phyloP scores from a whole-genome alignment of 169 alveolate species.

The Eimeria sp. region DNA sequence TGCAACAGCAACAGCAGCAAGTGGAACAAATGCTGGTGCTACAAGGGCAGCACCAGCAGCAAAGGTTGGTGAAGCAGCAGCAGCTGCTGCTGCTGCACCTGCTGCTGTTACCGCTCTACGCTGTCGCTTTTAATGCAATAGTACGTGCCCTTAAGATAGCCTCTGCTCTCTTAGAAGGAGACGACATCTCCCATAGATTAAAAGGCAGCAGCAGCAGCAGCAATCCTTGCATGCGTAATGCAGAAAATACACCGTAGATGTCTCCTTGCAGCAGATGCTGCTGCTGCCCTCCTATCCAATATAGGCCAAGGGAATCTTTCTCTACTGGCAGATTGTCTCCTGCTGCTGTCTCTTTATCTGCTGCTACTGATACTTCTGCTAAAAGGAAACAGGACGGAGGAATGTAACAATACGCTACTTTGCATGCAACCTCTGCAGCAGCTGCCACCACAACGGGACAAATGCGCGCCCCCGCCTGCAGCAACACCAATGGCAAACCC shows the following conservation, averaged over 20 bases:
- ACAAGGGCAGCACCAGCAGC: no score
- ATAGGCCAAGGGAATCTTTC: not conserved
- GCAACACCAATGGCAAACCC: not conserved
- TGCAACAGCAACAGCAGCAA: no score
- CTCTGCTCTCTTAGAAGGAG: conserved; percentile 1
- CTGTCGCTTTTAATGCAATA: not conserved
- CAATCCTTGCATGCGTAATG: conserved; percentile 43
- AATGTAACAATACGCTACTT: conserved; percentile 27
- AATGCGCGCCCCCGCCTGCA: not conserved
- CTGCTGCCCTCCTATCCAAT: conserved; percentile 21
- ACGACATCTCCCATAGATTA: not conserved
- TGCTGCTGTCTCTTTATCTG: not conserved
- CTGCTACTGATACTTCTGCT: not conserved
- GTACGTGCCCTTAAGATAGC: conserved; percentile 10
- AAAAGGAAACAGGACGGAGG: conserved; percentile 1
- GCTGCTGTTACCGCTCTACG: not conserved
- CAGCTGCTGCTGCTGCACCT: not conserved
- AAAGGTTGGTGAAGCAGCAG: conserved; percentile 52
- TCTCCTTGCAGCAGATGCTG: not conserved
- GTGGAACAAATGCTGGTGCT: no score
- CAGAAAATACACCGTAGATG: not conserved
- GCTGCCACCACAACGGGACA: not conserved
- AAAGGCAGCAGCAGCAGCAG: conserved; percentile 11
- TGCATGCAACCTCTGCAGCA: conserved; percentile 8
- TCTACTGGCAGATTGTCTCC: not conserved